A percentile compares a stretch with the other conserved stretches of the same genome.
Conservation (phyloP, 1,139 yeast species). For the Yamadazyma membranifaciens region DNA sequence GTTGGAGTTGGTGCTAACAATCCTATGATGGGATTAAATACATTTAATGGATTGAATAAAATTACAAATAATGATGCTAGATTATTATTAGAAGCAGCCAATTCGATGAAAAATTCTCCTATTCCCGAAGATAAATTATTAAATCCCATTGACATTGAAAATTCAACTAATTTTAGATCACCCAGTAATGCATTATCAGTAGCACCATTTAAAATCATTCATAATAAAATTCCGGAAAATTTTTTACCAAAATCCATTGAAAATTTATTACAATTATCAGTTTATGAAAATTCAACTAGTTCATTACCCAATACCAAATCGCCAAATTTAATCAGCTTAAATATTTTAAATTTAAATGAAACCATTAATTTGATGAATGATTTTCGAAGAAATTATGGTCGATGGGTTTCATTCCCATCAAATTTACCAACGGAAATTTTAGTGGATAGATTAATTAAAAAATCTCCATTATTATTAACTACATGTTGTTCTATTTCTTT, state of each 20-base stretch:
- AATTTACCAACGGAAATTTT: conserved; percentile 48
- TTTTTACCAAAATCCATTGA: conserved; percentile 45
- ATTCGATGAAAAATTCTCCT: conserved; percentile 20
- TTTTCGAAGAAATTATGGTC: conserved; percentile 66
- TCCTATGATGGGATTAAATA: neutral
- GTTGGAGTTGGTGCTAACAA: neutral
- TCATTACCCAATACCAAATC: neutral
- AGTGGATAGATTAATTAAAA: conserved; percentile 48
- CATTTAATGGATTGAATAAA: conserved; percentile 3
- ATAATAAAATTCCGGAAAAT: conserved; percentile 27
- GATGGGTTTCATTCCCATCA: conserved; percentile 77
- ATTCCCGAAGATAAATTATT: conserved; percentile 9
- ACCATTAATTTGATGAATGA: conserved; percentile 51
- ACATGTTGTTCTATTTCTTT: conserved; percentile 64
- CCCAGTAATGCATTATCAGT: conserved; percentile 42
- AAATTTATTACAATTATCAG: conserved; percentile 33
- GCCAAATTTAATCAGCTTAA: conserved; percentile 31
- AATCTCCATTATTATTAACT: conserved; percentile 64
- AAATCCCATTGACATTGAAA: conserved; percentile 17
- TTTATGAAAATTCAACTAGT: neutral
- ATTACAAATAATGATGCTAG: conserved; percentile 23
- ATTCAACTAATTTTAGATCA: conserved; percentile 33
- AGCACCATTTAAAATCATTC: conserved; percentile 51
- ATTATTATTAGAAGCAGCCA: conserved; percentile 28
- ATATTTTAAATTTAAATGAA: conserved; percentile 50